Conservation (phyloP, 2,329 filamentous ascomycete genomes). For the Ascochyta pisi region DNA sequence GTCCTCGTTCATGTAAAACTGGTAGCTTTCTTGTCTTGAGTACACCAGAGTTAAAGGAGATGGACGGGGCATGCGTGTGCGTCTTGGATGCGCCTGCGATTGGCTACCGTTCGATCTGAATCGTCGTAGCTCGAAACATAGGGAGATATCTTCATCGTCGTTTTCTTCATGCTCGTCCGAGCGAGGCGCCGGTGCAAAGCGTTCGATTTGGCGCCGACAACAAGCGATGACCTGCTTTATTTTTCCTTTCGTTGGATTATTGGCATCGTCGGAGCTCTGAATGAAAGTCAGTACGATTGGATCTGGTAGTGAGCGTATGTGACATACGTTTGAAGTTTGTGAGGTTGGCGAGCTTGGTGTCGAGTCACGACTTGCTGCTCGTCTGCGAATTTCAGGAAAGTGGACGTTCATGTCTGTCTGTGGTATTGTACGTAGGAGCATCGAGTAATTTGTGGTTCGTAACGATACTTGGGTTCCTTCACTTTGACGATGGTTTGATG, state of each 20-base stretch:
- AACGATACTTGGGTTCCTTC: neutral
- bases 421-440: no score
- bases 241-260: neutral
- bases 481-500: neutral
- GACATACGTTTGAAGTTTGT: constrained; percentile 3
- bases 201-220: constrained; percentile 6
- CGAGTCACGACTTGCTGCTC: neutral
- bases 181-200: neutral
- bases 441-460: neutral
- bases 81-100: neutral
- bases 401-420: neutral
- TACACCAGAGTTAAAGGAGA: neutral
- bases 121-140: constrained; percentile 10
- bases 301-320: neutral
- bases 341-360: neutral
- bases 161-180: neutral
- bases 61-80: neutral
- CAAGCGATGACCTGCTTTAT: constrained; percentile 12
- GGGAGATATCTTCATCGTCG: neutral
- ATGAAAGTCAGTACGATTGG: neutral
- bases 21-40: constrained; percentile 4
- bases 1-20: constrained; percentile 15
- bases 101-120: neutral
- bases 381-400: neutral
- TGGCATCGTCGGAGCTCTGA: neutral